These are phyloP conservation scores for Bruguiera parviflora DNA, from an alignment of 345 rosid genomes.

Conservation along the genomic window DNA sequence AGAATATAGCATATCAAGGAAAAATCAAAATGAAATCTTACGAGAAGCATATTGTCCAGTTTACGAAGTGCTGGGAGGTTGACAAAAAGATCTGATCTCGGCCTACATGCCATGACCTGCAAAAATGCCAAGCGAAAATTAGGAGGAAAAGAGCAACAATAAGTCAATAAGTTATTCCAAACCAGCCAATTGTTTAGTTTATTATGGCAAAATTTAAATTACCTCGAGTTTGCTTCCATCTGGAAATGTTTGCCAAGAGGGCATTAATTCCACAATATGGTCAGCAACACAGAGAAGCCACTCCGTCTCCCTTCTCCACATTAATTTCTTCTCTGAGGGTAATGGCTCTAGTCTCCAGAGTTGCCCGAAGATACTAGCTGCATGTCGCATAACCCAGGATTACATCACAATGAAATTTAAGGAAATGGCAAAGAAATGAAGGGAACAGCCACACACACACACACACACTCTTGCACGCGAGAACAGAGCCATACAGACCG, in stretches of 20 bases:
- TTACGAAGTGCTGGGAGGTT: slow-evolving; percentile 94
- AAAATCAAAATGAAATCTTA: slow-evolving; percentile 31
- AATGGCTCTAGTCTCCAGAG: slow-evolving; percentile 94
- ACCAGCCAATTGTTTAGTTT: neutral
- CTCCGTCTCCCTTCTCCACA: slow-evolving; percentile 98
- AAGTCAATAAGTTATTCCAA: neutral
- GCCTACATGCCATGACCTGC: slow-evolving; percentile 94
- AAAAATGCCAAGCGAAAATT: slow-evolving; percentile 1
- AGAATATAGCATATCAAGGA: neutral
- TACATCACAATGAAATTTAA: neutral
- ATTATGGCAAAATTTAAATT: neutral
- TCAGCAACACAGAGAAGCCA: slow-evolving; percentile 91
- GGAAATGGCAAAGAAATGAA: slow-evolving; percentile 4
- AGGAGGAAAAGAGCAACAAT: neutral
- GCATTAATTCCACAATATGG: slow-evolving; percentile 90
- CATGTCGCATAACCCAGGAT: slow-evolving; percentile 4
- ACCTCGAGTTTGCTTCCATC: slow-evolving; percentile 98
- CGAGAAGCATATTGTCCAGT: slow-evolving; percentile 97
- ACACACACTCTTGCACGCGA: neutral
- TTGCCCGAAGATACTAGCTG: slow-evolving; percentile 91
- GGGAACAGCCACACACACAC: neutral
- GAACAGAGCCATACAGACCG: slow-evolving; percentile 47
- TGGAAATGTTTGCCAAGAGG: slow-evolving; percentile 93
- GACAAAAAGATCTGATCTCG: slow-evolving; percentile 77
- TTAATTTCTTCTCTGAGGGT: slow-evolving; percentile 72